Percentiles rank a stretch among this genome's conserved stretches.
Conservation (phyloP, 768 basidiomycete species). For the Brasilioporus rufonigricans region DNA sequence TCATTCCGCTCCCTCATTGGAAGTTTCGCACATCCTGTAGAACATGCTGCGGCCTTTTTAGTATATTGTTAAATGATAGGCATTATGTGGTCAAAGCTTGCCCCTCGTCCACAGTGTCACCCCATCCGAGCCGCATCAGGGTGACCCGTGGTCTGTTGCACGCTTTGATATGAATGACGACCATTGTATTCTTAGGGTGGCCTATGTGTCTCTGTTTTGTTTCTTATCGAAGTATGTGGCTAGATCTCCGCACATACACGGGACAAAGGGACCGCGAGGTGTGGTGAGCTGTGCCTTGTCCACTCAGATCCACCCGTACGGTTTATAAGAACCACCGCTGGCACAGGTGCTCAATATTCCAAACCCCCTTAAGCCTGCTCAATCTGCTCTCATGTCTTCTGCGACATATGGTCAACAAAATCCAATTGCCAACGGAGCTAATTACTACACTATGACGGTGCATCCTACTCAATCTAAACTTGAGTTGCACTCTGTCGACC, state of each 20-base stretch:
- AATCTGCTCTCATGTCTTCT: slow-evolving; percentile 2
- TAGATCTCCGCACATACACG: slow-evolving; percentile 5
- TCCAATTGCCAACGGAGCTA: background rate
- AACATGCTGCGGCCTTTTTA: background rate
- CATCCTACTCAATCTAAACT: background rate
- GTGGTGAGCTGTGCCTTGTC: slow-evolving; percentile 11
- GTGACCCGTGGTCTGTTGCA: background rate
- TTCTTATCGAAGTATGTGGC: slow-evolving; percentile 9
- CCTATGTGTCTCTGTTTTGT: slow-evolving; percentile 6
- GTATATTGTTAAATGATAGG: background rate
- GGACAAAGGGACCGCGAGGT: slow-evolving; percentile 20
- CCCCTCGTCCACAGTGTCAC: background rate
- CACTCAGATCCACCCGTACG: slow-evolving; percentile 3
- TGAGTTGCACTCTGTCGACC: slow-evolving; percentile 22
- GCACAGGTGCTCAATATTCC: background rate
- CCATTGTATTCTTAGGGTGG: slow-evolving; percentile 7
- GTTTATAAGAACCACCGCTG: slow-evolving; percentile 9
- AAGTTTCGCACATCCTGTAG: background rate
- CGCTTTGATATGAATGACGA: background rate
- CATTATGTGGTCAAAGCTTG: slow-evolving; percentile 1
- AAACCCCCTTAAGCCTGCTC: background rate
- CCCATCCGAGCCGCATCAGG: background rate
- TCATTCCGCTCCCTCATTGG: background rate
- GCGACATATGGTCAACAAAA: background rate
- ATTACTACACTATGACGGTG: background rate